phyloP scores from a whole-genome alignment of 768 basidiomycete genomes.

The Gloeopeniophorella convolvens region DNA sequence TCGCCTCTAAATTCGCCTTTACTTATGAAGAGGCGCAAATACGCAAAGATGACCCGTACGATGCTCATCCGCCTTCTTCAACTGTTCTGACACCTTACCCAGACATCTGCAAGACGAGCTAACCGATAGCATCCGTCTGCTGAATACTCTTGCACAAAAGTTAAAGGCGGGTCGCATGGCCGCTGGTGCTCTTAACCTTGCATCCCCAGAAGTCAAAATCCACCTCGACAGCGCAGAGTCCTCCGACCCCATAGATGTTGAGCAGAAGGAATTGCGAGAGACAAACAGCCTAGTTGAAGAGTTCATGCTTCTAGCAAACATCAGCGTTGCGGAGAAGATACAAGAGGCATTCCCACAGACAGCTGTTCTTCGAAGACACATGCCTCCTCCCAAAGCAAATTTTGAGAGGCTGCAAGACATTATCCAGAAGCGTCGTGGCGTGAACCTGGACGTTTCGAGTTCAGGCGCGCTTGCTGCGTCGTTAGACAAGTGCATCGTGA shows the following conservation, averaged over 20 bases:
- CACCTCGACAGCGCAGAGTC: constrained; percentile 90
- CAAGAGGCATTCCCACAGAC: constrained; percentile 95
- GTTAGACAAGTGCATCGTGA: constrained; percentile 78
- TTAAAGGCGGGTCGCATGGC: constrained; percentile 83
- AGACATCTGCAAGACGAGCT: constrained; percentile 77
- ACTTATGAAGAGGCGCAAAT: constrained; percentile 96
- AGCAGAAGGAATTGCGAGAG: constrained; percentile 87
- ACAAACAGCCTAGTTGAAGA: constrained; percentile 98
- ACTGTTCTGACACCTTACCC: constrained; percentile 1
- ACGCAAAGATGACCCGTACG: constrained; percentile 87
- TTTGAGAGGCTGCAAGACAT: constrained; percentile 96
- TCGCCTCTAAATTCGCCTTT: constrained; percentile 92
- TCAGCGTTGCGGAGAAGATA: constrained; percentile 86
- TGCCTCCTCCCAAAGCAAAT: constrained; percentile 86
- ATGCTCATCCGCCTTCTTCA: constrained; percentile 8
- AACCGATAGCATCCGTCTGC: constrained; percentile 78
- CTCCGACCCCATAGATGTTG: constrained; percentile 93
- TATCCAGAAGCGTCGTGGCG: constrained; percentile 73
- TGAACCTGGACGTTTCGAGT: constrained; percentile 83
- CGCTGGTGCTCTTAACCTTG: constrained; percentile 95
- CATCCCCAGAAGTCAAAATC: constrained; percentile 98
- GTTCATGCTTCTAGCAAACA: constrained; percentile 98
- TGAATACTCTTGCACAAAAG: constrained; percentile 82
- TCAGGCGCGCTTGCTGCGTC: constrained; percentile 87
- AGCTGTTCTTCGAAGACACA: constrained; percentile 85